Conservation (phyloP, 106 monocot species). For the Phalaenopsis aphrodite region DNA sequence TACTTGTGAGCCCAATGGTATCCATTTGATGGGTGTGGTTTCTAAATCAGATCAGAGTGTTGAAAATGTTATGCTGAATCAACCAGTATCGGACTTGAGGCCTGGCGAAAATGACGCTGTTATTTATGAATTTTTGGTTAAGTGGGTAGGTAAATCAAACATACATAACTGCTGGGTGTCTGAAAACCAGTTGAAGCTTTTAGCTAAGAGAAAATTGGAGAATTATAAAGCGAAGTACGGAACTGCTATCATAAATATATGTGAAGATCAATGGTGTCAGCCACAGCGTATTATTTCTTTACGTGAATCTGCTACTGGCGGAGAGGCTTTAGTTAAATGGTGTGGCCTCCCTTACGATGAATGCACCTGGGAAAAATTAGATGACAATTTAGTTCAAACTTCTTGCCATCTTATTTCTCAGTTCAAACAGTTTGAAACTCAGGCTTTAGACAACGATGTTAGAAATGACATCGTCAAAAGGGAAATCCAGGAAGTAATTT, state of each 20-base stretch:
- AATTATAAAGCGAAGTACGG: constrained; percentile 95
- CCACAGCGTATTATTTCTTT: constrained; percentile 81
- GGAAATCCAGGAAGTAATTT: constrained; percentile 42
- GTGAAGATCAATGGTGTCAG: constrained; percentile 69
- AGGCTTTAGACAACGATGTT: constrained; percentile 42
- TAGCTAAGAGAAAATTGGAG: constrained; percentile 89
- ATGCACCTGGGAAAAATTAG: constrained; percentile 90
- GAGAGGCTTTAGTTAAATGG: constrained; percentile 87
- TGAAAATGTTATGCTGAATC: not conserved
- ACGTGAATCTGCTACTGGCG: constrained; percentile 35
- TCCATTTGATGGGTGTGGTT: not conserved
- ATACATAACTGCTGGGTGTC: constrained; percentile 93
- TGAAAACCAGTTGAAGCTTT: constrained; percentile 58
- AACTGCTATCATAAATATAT: constrained; percentile 59
- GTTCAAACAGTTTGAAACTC: constrained; percentile 54
- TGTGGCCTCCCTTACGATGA: constrained; percentile 79
- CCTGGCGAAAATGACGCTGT: constrained; percentile 9
- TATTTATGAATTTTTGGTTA: constrained; percentile 79
- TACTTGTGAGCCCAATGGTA: constrained; percentile 5
- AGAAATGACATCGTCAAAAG: constrained; percentile 26
- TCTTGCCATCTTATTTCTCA: constrained; percentile 45
- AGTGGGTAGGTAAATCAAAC: constrained; percentile 89
- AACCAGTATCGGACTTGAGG: constrained; percentile 10
- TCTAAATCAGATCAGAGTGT: not conserved
- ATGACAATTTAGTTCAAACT: constrained; percentile 59